These are phyloP conservation scores for Pestalotiopsis sp. DNA, from an alignment of 2,329 filamentous ascomycete species.

Conservation along the genomic window DNA sequence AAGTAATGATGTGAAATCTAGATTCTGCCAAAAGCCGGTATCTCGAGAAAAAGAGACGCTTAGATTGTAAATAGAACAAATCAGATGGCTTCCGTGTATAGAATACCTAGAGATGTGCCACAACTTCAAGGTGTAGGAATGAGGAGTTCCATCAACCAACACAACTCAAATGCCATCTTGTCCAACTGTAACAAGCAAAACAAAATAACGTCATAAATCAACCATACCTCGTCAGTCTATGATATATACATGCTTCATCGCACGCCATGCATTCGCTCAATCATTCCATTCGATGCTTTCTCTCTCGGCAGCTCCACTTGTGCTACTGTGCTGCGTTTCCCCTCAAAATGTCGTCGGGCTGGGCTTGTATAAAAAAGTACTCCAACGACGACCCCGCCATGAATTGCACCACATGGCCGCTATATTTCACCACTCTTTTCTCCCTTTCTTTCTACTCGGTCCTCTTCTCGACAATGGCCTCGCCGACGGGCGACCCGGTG, in stretches of 20 bases:
- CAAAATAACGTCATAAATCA: constrained; percentile 11
- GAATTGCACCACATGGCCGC: not conserved
- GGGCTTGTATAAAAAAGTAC: not conserved
- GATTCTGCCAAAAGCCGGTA: too few relatives aligned
- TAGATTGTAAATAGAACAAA: too few relatives aligned
- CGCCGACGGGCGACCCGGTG: constrained; percentile 46
- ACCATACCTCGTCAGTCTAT: not conserved
- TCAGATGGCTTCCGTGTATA: too few relatives aligned
- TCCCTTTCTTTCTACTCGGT: constrained; percentile 31
- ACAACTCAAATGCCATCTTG: not conserved
- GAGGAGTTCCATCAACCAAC: too few relatives aligned
- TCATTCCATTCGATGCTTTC: not conserved
- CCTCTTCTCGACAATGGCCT: constrained; percentile 63
- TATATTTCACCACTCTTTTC: not conserved
- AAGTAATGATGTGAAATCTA: too few relatives aligned
- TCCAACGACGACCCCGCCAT: not conserved
- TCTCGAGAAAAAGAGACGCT: too few relatives aligned
- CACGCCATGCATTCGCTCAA: constrained; percentile 3
- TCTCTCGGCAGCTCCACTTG: not conserved
- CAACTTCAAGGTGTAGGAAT: too few relatives aligned
- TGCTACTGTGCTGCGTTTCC: too few relatives aligned
- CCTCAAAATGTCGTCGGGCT: not conserved
- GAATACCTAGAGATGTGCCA: too few relatives aligned
- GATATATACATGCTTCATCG: not conserved
- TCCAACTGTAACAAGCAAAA: too few relatives aligned